A percentile compares a stretch with the other conserved stretches of the same genome.
Conservation (phyloP, 2,329 filamentous ascomycete genomes). For the Fusarium sacchari region DNA sequence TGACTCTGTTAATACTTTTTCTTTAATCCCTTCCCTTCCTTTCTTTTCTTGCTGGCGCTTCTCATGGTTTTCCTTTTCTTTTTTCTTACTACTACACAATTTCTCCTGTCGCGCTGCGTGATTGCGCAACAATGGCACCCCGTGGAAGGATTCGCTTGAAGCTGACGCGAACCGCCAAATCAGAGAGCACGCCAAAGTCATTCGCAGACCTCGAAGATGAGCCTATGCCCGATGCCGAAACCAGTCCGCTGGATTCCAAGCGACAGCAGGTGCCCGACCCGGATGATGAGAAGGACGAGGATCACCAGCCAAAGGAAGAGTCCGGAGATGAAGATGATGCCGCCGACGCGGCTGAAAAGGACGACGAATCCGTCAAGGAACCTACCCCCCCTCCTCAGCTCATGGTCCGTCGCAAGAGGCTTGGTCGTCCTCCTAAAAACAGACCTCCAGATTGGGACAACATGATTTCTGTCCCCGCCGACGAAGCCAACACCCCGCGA, state of each 20-base stretch:
- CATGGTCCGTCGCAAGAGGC: slow-evolving; percentile 77
- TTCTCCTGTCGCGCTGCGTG: slow-evolving; percentile 11
- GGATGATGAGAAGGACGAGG: slow-evolving; percentile 54
- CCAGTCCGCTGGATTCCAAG: slow-evolving; percentile 50
- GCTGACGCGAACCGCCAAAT: slow-evolving; percentile 46
- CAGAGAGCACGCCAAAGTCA: slow-evolving; percentile 56
- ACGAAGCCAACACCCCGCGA: slow-evolving; percentile 68
- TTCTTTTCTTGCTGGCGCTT: neutral
- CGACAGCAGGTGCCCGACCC: slow-evolving; percentile 54
- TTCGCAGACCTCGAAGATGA: slow-evolving; percentile 54
- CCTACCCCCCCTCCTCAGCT: slow-evolving; percentile 67
- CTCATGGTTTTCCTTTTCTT: neutral
- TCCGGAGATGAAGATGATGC: slow-evolving; percentile 54
- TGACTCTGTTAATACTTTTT: neutral
- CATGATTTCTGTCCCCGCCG: slow-evolving; percentile 65
- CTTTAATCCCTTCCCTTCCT: neutral
- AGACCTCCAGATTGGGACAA: slow-evolving; percentile 81
- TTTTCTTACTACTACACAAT: neutral
- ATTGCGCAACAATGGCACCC: slow-evolving; percentile 41
- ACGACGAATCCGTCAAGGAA: slow-evolving; percentile 59
- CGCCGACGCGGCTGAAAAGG: slow-evolving; percentile 45
- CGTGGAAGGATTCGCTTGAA: slow-evolving; percentile 47
- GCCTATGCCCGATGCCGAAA: slow-evolving; percentile 46
- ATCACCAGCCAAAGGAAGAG: slow-evolving; percentile 64
- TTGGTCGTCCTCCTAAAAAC: slow-evolving; percentile 89